Conservation (phyloP, 345 rosid species). For the Eucalyptus viminalis region DNA sequence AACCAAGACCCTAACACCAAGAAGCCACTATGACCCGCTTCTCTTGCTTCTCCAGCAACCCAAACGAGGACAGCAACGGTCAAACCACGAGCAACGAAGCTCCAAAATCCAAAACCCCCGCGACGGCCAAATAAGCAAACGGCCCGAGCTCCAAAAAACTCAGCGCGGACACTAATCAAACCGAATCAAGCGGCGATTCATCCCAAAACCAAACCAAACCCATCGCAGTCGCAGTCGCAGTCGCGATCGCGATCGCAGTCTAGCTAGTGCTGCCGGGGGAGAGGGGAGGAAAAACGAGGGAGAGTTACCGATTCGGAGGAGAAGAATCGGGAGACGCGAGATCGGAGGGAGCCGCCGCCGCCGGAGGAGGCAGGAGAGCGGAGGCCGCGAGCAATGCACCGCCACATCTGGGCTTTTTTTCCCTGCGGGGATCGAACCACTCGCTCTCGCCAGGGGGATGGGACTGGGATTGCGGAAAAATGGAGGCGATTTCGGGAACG, state of each 20-base stretch:
- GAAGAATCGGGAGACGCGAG: constrained; percentile 61
- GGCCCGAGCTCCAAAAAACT: neutral
- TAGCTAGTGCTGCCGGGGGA: neutral
- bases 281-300: neutral
- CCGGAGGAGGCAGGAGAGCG: constrained; percentile 47
- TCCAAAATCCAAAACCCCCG: neutral
- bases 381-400: constrained; percentile 90
- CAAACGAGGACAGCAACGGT: neutral
- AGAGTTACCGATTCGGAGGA: constrained; percentile 50
- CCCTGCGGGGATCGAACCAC: neutral
- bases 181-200: neutral
- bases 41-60: neutral
- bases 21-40: neutral
- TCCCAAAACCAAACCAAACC: neutral
- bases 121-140: neutral
- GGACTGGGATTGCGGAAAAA: neutral
- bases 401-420: constrained; percentile 62
- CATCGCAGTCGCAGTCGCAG: neutral
- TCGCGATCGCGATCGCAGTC: neutral
- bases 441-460: neutral
- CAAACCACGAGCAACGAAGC: neutral
- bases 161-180: no score
- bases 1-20: neutral
- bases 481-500: neutral
- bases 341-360: constrained; percentile 34